These are phyloP conservation scores for Liriodendron chinense DNA, from an alignment of 164 flowering plant species.

Conservation along the genomic window DNA sequence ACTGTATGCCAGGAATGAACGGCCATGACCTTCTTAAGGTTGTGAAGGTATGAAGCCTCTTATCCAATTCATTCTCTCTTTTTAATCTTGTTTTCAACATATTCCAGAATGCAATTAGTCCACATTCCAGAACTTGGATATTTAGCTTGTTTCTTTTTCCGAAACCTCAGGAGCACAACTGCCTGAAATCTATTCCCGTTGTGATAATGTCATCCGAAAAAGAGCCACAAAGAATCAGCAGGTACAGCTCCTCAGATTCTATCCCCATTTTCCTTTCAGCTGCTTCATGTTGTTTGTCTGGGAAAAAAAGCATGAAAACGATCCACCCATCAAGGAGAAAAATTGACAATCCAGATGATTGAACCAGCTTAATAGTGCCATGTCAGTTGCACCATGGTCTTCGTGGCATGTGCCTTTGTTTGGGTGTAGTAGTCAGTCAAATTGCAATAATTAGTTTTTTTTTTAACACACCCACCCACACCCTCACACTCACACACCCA, in stretches of 20 bases:
- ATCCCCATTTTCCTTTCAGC: neutral
- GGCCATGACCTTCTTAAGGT: slow-evolving; percentile 28
- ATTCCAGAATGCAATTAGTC: neutral
- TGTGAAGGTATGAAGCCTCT: slow-evolving; percentile 18
- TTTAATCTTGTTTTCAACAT: neutral
- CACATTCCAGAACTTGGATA: neutral
- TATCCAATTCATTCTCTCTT: neutral
- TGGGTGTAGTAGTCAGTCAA: too few relatives aligned
- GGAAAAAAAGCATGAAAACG: too few relatives aligned
- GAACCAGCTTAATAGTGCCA: neutral
- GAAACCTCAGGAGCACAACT: slow-evolving; percentile 22
- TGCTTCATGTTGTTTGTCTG: too few relatives aligned
- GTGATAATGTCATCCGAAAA: slow-evolving; percentile 34
- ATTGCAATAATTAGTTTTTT: too few relatives aligned
- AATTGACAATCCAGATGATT: neutral
- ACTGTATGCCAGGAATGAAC: slow-evolving; percentile 29
- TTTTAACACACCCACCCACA: too few relatives aligned
- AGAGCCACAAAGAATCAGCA: slow-evolving; percentile 23
- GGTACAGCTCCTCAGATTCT: slow-evolving; percentile 14
- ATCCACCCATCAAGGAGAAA: too few relatives aligned
- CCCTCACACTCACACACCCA: too few relatives aligned
- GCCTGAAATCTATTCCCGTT: slow-evolving; percentile 27
- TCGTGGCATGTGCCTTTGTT: neutral
- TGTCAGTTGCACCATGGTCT: too few relatives aligned
- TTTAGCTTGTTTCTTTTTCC: neutral